Percentiles rank a stretch among this genome's conserved stretches.
Evolutionary conservation across 129 eudicot genomes (phyloP).

Genomic region (Pseudognaphalium luteoalbum): DNA sequence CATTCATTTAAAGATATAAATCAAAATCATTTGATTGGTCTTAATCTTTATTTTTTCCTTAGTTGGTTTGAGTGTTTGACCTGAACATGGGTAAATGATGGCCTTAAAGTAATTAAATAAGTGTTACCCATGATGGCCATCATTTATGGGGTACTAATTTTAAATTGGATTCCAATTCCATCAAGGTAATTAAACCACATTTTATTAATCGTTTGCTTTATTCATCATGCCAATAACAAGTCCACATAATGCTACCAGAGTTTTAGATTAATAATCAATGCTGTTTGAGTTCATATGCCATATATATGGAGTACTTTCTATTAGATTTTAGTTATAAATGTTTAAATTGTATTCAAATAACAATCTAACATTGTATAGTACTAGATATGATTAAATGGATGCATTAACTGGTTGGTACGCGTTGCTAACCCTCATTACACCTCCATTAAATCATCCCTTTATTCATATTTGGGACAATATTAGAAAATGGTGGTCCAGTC

Average conservation of each 20-base stretch:
- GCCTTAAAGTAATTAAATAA: conserved; percentile 3
- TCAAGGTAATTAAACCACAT: conserved; percentile 4
- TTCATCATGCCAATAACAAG: conserved; percentile 6
- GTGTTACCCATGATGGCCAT: conserved; percentile 35
- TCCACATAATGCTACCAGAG: not conserved
- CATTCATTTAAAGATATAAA: too few species aligned
- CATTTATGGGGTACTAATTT: conserved; percentile 21
- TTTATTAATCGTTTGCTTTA: conserved; percentile 8
- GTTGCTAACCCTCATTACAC: not conserved
- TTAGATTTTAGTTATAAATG: too few species aligned
- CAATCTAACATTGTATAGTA: too few species aligned
- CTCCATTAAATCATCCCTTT: not conserved
- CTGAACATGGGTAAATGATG: conserved; percentile 38
- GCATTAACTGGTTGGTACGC: too few species aligned
- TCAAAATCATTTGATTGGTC: not conserved
- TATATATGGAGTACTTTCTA: too few species aligned
- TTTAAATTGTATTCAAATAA: too few species aligned
- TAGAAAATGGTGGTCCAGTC: not conserved
- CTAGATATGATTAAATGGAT: too few species aligned
- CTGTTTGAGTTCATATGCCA: too few species aligned
- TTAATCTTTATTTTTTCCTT: not conserved
- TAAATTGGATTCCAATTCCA: conserved; percentile 19
- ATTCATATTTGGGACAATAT: not conserved
- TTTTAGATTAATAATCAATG: too few species aligned
- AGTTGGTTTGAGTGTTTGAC: conserved; percentile 16